phyloP scores from a whole-genome alignment of 805 yeast genomes.

The Cyberlindnera euphorbiiphila region DNA sequence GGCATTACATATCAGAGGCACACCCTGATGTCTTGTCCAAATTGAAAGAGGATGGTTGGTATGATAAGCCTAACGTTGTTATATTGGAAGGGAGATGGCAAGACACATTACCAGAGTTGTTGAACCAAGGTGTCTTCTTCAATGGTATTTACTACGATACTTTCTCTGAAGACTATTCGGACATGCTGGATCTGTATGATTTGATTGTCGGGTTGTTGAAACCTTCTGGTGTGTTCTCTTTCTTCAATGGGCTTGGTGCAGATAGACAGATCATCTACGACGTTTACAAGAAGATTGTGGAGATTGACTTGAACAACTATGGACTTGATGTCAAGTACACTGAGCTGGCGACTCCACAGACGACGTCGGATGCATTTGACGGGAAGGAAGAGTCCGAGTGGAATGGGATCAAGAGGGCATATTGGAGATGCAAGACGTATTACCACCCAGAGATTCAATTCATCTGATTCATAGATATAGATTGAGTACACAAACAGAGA shows the following conservation, averaged over 20 bases:
- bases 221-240: constrained; percentile 81
- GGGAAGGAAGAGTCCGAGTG: constrained; percentile 44
- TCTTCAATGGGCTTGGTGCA: constrained; percentile 89
- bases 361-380: constrained; percentile 34
- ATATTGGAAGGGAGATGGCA: constrained; percentile 93
- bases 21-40: constrained; percentile 85
- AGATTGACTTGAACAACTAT: constrained; percentile 71
- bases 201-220: constrained; percentile 74
- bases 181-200: constrained; percentile 84
- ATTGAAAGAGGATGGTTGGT: constrained; percentile 78
- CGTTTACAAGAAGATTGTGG: constrained; percentile 80
- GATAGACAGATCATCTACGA: constrained; percentile 73
- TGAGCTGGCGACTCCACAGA: constrained; percentile 43
- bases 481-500: no score
- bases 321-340: constrained; percentile 66
- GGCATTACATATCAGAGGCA: constrained; percentile 89
- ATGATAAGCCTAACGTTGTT: constrained; percentile 63
- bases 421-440: constrained; percentile 66
- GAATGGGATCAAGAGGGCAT: constrained; percentile 58
- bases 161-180: constrained; percentile 85
- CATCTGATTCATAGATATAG: constrained; percentile 21
- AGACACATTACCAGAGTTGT: constrained; percentile 62
- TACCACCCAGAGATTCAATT: constrained; percentile 63
- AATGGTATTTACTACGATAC: constrained; percentile 95
- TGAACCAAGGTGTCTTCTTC: constrained; percentile 66